Base-by-base conservation (phyloP, 352 stramenopile species). In the Plasmopara halstedii region DNA sequence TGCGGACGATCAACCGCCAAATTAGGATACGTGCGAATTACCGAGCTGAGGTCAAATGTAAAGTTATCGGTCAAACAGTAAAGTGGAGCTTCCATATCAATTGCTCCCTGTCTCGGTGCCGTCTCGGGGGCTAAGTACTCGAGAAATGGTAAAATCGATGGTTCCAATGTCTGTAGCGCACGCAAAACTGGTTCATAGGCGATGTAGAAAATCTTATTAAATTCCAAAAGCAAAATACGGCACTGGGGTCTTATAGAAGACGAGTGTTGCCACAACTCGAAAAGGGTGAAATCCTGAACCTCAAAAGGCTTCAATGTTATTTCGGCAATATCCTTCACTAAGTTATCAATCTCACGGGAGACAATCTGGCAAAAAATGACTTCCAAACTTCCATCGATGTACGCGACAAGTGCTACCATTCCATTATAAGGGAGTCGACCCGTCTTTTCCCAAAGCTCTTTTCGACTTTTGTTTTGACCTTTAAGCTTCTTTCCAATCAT, bases 141-240 rank as follows among this genome's bases (percentile, higher is more conserved):
- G 13, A 78, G 43, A 18, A 73, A 70, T 11, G 56, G 53, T 37
- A 73, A 50, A 4, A 50, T 39, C 8, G 47, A 25, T 29, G 61
- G 35, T 8, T 60, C 20, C 15, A 67, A 9, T 22, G 35, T 39
- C 49, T 84, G 72, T 13, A 84, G 40, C 5, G 61, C 46, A 25
- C 63, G 56, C 0, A 81, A 62, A 1, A 84, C 64, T 11, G 72
- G 66, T 37, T 78, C 64, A 42, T 79, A 77, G 4, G 48, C 55
- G 18, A 64, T 43, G 39, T 79, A 71, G 37, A 80, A 84, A 21
- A 79, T 47, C 33, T 70, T 72, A 34, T 67, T 70, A 18, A 79
- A 68, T 36, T 84, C 69, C 23, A 84, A 17, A 9, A 84, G 37
- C 25, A 73, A 18, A 19, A 72, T 65, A 5, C 32, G 27, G 15